Evolutionary conservation across 2,329 filamentous ascomycete genomes (phyloP), one percentile per base, ranked within the genome.

Genomic region (Diplodia mutila): DNA sequence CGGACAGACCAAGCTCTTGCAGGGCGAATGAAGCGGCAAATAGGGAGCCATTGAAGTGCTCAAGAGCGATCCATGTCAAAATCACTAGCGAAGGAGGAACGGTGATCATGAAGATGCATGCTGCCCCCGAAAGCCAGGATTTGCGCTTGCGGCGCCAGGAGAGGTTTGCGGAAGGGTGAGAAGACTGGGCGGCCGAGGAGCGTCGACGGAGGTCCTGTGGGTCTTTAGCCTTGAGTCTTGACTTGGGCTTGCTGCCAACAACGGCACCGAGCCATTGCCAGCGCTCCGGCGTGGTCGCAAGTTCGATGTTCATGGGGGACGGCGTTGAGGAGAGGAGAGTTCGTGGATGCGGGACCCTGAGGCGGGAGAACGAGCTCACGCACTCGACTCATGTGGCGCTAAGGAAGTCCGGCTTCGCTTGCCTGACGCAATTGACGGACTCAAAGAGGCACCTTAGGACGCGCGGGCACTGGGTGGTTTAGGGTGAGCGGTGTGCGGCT

Each of bases 241-340:
- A 48, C 27, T 37, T 37, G 49, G 48, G 25, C 49, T 59, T 67
- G 66, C 34, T 46, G 55, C 66, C 49, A 27, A 63, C 51, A 14
- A 55, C 51, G 37, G 66, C 57, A 52, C 66, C 66, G 27, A 67
- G 57, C 66, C 66, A 67, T 54, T 67, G 66, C 66, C 49, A 55
- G 48, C 66, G 66, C 49, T 67, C 66, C 9, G 66, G 49, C 21
- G 61, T 65, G 23, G 61, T 54, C 23, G 61, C 51, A 32, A 63
- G 59, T 29, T 52, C 59, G 59, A 51, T 51, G 6, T 63, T 42
- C 59, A 63, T 63, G 59, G 46, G 42, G 32, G 29, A 16, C 25
- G 29, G 49, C 23, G 59, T 63, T 63, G 59, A 48, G 59, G 29
- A 51, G n/a, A 25, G 46, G 29, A 14, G 46, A 51, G 42, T 51